Percentiles rank a stretch among this genome's conserved stretches.
Evolutionary conservation across 352 stramenopile genomes (phyloP).

Genomic region (Blastocystis sp.): DNA sequence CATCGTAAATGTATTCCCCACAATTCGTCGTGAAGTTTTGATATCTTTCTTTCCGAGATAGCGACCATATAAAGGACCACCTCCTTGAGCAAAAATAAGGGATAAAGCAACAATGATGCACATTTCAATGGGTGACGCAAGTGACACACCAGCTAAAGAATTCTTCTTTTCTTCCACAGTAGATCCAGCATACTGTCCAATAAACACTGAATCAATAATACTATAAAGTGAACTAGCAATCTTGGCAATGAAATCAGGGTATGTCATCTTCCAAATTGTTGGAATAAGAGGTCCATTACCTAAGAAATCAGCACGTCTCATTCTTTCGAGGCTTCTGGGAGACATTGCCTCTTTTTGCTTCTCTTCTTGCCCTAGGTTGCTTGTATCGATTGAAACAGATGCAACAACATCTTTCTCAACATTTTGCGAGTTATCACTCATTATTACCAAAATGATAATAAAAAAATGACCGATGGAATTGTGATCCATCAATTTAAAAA

Average conservation of each 20-base stretch:
- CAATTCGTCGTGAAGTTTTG: constrained; percentile 1
- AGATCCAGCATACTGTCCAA: constrained; percentile 36
- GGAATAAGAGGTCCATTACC: constrained; percentile 57
- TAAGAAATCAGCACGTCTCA: constrained; percentile 48
- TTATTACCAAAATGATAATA: not conserved
- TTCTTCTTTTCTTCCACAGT: constrained; percentile 57
- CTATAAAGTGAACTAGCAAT: constrained; percentile 20
- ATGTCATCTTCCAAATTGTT: constrained; percentile 66
- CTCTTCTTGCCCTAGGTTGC: not conserved
- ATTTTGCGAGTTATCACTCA: not conserved
- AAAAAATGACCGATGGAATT: not conserved
- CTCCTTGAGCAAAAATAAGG: constrained; percentile 30
- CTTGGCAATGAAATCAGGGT: constrained; percentile 64
- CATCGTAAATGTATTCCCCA: constrained; percentile 49
- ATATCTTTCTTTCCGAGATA: constrained; percentile 42
- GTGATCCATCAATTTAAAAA: not conserved
- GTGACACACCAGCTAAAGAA: constrained; percentile 1
- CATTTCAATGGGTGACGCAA: constrained; percentile 53
- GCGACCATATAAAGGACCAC: constrained; percentile 44
- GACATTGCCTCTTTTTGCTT: not conserved
- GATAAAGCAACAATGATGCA: constrained; percentile 31
- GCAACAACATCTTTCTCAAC: not conserved
- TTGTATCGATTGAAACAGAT: not conserved
- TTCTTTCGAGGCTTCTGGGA: constrained; percentile 12
- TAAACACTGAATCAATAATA: constrained; percentile 55